phyloP scores from a whole-genome alignment of 2,329 filamentous ascomycete species.

The Diaporthe longicolla region DNA sequence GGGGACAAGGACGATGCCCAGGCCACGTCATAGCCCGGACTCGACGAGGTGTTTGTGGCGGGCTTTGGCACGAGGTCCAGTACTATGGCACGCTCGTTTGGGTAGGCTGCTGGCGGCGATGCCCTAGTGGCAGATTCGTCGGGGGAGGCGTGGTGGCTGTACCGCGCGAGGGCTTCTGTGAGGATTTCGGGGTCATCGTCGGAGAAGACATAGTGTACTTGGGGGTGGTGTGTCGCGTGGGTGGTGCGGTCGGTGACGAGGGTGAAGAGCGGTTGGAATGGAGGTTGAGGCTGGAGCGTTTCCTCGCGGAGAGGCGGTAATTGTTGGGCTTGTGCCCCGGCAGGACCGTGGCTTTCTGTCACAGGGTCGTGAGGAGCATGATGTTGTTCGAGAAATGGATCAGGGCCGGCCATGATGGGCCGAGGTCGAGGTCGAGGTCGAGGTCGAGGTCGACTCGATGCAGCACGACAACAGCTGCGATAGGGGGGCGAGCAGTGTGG shows the following conservation, averaged over 20 bases:
- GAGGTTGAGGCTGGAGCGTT: constrained; percentile 48
- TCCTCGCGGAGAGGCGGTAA: constrained; percentile 12
- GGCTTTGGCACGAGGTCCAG: constrained; percentile 64
- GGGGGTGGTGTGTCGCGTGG: constrained; percentile 84
- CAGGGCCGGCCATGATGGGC: constrained; percentile 39
- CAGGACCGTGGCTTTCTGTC: neutral
- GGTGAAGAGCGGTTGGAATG: constrained; percentile 87
- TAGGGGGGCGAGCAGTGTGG: neutral
- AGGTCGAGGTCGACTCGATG: neutral
- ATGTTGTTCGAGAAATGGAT: constrained; percentile 15
- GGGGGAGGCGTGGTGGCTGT: constrained; percentile 47
- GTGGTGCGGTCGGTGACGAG: constrained; percentile 83
- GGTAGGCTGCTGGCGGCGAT: constrained; percentile 36
- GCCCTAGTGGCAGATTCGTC: constrained; percentile 1
- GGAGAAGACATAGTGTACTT: constrained; percentile 91
- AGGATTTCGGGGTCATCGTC: constrained; percentile 89
- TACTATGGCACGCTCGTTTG: constrained; percentile 63
- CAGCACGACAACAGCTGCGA: neutral
- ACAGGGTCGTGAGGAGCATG: constrained; percentile 9
- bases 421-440: neutral
- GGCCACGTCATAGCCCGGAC: constrained; percentile 66
- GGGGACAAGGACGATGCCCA: constrained; percentile 80
- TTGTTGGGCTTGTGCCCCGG: constrained; percentile 21
- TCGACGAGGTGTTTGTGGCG: neutral
- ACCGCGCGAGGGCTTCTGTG: constrained; percentile 72